These are phyloP conservation scores for Lophiotrema nucula DNA, from an alignment of 495 filamentous ascomycete species.

Conservation along the genomic window DNA sequence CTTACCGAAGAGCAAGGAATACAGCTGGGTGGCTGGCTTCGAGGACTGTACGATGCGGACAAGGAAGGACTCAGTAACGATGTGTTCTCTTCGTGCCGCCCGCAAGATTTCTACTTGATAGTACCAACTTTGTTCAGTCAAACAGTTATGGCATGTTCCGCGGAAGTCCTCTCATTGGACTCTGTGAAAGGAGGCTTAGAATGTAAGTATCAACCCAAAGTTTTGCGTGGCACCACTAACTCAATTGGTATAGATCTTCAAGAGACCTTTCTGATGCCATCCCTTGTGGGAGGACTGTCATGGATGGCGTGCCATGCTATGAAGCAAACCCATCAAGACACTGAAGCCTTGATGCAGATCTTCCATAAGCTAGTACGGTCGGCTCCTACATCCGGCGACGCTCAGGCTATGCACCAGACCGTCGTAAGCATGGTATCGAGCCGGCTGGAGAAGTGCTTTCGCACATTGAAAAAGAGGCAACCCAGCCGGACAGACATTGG, in stretches of 20 bases:
- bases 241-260: slow-evolving; percentile 61
- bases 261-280: slow-evolving; percentile 85
- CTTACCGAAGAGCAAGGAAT: slow-evolving; percentile 71
- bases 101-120: slow-evolving; percentile 91
- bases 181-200: slow-evolving; percentile 84
- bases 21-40: slow-evolving; percentile 81
- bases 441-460: slow-evolving; percentile 71
- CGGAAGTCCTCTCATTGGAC: slow-evolving; percentile 69
- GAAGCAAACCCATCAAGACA: slow-evolving; percentile 52
- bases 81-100: slow-evolving; percentile 84
- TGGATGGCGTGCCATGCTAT: slow-evolving; percentile 84
- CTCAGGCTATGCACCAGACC: slow-evolving; percentile 73
- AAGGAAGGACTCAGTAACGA: slow-evolving; percentile 79
- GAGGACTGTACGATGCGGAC: slow-evolving; percentile 73
- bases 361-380: slow-evolving; percentile 75
- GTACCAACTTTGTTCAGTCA: slow-evolving; percentile 86
- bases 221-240: slow-evolving; percentile 2
- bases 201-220: slow-evolving; percentile 56
- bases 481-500: slow-evolving; percentile 68
- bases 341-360: slow-evolving; percentile 69
- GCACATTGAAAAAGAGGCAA: slow-evolving; percentile 66
- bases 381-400: slow-evolving; percentile 74
- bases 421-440: slow-evolving; percentile 81
- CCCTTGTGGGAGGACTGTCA: slow-evolving; percentile 73
- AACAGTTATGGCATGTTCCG: slow-evolving; percentile 71